A percentile compares a stretch with the other conserved stretches of the same genome.
Conservation (phyloP, 2,329 filamentous ascomycete genomes). For the Penicillium concentricum region DNA sequence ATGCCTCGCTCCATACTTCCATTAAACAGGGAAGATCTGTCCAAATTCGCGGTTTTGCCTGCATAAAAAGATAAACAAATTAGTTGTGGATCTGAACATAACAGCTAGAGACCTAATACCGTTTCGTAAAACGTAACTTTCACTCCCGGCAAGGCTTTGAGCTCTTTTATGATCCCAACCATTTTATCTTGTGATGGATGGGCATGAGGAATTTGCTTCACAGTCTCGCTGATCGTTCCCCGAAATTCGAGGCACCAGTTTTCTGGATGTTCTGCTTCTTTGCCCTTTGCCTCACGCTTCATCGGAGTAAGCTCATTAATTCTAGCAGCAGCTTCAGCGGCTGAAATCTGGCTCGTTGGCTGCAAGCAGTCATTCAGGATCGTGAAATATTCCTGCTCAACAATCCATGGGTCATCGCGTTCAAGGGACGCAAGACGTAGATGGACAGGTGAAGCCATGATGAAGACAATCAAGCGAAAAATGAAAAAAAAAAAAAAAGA, state of each 20-base stretch:
- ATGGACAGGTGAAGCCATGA: not conserved
- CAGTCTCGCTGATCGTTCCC: not conserved
- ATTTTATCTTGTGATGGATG: conserved; percentile 1
- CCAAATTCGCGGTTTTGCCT: not conserved
- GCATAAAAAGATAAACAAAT: not conserved
- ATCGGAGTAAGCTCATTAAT: not conserved
- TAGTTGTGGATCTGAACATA: not conserved
- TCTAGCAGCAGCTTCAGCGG: not conserved
- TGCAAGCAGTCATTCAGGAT: not conserved
- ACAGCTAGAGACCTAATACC: not conserved
- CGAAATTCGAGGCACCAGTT: not conserved
- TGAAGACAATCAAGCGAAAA: too few species aligned
- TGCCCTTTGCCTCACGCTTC: not conserved
- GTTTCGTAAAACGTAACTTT: not conserved
- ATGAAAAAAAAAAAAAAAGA: too few species aligned
- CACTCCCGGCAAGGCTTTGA: not conserved
- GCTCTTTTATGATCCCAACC: not conserved
- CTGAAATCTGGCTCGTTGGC: not conserved
- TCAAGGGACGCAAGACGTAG: not conserved
- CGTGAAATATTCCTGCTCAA: not conserved
- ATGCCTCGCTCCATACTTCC: not conserved
- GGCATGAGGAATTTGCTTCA: not conserved
- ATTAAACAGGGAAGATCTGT: not conserved
- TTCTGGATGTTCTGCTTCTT: not conserved
- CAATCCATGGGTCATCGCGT: not conserved